Conservation (phyloP, 2,329 filamentous ascomycete species). For the Pestalotiopsis sp. region DNA sequence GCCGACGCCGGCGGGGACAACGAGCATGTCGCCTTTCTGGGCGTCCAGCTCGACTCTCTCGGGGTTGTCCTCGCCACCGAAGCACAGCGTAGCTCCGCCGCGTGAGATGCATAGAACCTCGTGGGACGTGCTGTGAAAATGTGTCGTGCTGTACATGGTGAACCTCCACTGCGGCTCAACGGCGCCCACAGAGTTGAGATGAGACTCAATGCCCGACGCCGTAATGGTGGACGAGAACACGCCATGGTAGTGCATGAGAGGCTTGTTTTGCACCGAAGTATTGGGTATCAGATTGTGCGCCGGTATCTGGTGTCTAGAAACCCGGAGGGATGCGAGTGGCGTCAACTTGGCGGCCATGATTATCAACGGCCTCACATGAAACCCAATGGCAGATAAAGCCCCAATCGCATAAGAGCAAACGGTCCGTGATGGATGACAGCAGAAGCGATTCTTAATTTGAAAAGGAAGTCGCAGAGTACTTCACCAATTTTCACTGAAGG, state of each 20-base stretch:
- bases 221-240: conserved; percentile 46
- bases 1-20: conserved; percentile 64
- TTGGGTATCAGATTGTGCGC: conserved; percentile 60
- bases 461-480: background rate
- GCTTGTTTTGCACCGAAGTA: conserved; percentile 62
- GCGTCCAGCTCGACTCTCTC: conserved; percentile 55
- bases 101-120: conserved; percentile 63
- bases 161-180: conserved; percentile 67
- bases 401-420: no score
- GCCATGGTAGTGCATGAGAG: conserved; percentile 65
- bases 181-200: conserved; percentile 51
- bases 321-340: conserved; percentile 49
- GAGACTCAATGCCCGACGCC: conserved; percentile 53
- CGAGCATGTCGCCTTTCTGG: conserved; percentile 56
- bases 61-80: conserved; percentile 65
- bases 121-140: conserved; percentile 69
- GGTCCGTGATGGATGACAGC: background rate
- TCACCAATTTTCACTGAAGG: background rate
- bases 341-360: conserved; percentile 19
- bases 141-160: conserved; percentile 65
- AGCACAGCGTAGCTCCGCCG: conserved; percentile 62
- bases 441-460: background rate
- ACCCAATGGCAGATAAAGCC: background rate
- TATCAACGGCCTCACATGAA: background rate
- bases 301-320: conserved; percentile 62